Base-by-base conservation (phyloP, 139 green algal genomes). In the Chlamydomonas applanata region DNA sequence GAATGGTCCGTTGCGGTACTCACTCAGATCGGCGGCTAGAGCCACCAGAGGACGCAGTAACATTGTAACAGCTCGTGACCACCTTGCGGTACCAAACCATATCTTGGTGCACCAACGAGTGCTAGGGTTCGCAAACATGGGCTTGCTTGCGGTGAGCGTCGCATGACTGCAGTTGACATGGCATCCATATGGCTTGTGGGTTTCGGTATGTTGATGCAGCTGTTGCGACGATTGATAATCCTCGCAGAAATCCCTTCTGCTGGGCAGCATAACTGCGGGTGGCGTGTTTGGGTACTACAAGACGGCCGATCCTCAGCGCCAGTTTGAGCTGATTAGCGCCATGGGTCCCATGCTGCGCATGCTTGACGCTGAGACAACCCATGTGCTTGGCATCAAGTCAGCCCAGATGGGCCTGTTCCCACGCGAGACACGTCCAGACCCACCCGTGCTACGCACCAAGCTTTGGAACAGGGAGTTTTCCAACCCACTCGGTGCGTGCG, bases 401-500 rank as follows among this genome's bases (percentile, higher is more conserved):
- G 87, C 89, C 0, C 82, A 73, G 74, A 62, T 69, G 22, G 88
- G 92, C 4, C 67, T 97, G 2, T 85, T 92, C 36, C 93, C 93
- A 0, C 67, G 9, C n/a, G 92, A 95, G 67, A 89, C 76, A 0
- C 76, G 91, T 0, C 81, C 83, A 35, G 90, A 97, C 67, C 85
- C 81, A 1, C 69, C 84, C 1, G 80, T 65, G 4, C 82, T 98
- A 36, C n/a, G 65, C 1, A 88, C 85, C 11, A 87, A 74, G 16
- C 79, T 96, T 2, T 97, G 91, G 87, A 88, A 87, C 22, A 79
- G 82, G 1, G 35, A 80, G 11, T 97, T 99, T 44, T 27, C 76
- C 4, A 99, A 99, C 81, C 96, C 96, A 2, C 75, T 99, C 11
- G 95, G 91, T 92, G 46, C 7, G 64, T 36, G 13, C 20, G 4